These are phyloP conservation scores for Hamamelis virginiana DNA, from an alignment of 164 flowering plant species.

Conservation along the genomic window DNA sequence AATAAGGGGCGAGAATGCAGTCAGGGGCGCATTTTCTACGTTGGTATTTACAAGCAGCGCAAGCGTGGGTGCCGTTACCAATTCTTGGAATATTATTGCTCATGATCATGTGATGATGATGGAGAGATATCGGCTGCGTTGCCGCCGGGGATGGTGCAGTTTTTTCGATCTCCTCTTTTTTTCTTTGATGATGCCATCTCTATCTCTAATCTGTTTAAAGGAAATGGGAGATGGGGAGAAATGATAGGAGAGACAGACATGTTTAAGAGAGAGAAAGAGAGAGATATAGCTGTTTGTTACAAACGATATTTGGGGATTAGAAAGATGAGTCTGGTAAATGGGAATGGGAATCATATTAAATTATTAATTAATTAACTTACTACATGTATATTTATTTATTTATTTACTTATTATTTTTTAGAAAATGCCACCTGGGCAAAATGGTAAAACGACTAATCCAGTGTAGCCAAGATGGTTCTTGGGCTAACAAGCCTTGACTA, in stretches of 20 bases:
- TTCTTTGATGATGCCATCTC: slow-evolving; percentile 2
- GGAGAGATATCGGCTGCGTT: slow-evolving; percentile 29
- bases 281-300: too few species aligned
- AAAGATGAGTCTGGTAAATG: too few species aligned
- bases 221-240: slow-evolving; percentile 17
- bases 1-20: slow-evolving; percentile 66
- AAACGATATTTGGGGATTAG: too few species aligned
- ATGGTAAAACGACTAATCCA: too few species aligned
- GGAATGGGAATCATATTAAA: too few species aligned
- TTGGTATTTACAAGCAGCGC: slow-evolving; percentile 79
- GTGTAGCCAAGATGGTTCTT: too few species aligned
- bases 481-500: too few species aligned
- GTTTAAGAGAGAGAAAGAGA: not conserved
- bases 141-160: slow-evolving; percentile 41
- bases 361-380: too few species aligned
- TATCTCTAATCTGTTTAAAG: too few species aligned
- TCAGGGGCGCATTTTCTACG: slow-evolving; percentile 68
- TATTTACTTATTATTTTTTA: too few species aligned
- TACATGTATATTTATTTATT: too few species aligned
- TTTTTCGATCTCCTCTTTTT: slow-evolving; percentile 7
- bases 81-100: slow-evolving; percentile 12
- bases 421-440: too few species aligned
- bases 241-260: slow-evolving; percentile 13
- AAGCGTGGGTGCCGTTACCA: slow-evolving; percentile 43
- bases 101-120: not conserved